These are phyloP conservation scores for Linnemannia elongata DNA, from an alignment of 192 early-diverging fungal species.

Conservation along the genomic window DNA sequence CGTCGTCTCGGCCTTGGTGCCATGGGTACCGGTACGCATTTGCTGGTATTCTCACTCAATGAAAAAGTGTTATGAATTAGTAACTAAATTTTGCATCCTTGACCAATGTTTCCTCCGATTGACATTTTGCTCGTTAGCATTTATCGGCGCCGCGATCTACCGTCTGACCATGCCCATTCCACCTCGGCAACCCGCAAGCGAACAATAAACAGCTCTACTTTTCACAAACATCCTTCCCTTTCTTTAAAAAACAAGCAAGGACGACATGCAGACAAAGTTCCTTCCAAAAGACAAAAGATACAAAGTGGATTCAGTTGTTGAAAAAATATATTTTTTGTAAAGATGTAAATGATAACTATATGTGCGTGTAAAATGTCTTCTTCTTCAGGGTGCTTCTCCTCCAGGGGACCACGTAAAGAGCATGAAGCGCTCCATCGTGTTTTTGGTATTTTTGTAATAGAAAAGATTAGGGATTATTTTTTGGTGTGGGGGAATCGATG, in stretches of 20 bases:
- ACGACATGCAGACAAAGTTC: background rate
- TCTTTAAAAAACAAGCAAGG: too few species aligned
- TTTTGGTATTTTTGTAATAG: slow-evolving; percentile 28
- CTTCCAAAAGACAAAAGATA: background rate
- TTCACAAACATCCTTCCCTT: background rate
- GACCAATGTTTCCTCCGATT: too few species aligned
- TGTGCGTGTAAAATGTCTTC: slow-evolving; percentile 13
- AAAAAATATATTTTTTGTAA: background rate
- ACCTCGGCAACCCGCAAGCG: background rate
- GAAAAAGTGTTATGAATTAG: background rate
- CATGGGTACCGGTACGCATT: slow-evolving; percentile 40
- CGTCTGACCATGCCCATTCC: slow-evolving; percentile 41
- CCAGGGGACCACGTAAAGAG: slow-evolving; percentile 20
- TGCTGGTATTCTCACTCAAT: too few species aligned
- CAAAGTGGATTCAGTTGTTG: background rate
- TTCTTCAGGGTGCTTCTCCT: slow-evolving; percentile 8
- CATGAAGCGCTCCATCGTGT: slow-evolving; percentile 18
- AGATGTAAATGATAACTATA: background rate
- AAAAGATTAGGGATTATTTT: slow-evolving; percentile 26
- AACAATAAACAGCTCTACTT: background rate
- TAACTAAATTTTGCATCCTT: background rate
- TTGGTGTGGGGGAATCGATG: background rate
- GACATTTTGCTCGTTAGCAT: slow-evolving; percentile 7
- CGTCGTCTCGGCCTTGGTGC: slow-evolving; percentile 32
- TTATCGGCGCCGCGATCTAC: slow-evolving; percentile 46